These are phyloP conservation scores for Akanthomyces dipterigenus DNA, from an alignment of 2,329 filamentous ascomycete genomes.

Conservation along the genomic window DNA sequence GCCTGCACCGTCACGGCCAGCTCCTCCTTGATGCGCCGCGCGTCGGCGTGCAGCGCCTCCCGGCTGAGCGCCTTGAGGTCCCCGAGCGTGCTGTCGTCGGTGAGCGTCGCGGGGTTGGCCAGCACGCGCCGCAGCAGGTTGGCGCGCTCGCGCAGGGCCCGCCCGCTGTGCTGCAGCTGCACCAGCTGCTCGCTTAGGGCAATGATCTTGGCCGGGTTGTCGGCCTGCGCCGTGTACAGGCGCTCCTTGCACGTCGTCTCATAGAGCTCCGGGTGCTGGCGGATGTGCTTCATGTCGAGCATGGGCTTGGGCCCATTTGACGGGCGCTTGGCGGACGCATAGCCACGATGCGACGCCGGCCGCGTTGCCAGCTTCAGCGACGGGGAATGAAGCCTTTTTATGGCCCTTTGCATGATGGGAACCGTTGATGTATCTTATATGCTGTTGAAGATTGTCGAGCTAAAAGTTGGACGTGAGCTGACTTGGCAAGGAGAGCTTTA, in stretches of 20 bases:
- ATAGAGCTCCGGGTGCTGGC: conserved; percentile 74
- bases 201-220: conserved; percentile 50
- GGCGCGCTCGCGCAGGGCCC: conserved; percentile 56
- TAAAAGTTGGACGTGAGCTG: conserved; percentile 13
- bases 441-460: conserved; percentile 4
- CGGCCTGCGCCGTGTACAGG: conserved; percentile 62
- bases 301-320: conserved; percentile 68
- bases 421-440: conserved; percentile 14
- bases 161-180: conserved; percentile 52
- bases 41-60: conserved; percentile 54
- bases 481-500: conserved; percentile 18
- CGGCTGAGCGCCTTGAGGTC: conserved; percentile 32
- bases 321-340: conserved; percentile 41
- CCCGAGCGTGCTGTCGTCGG: conserved; percentile 34
- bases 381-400: conserved; percentile 22
- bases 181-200: conserved; percentile 52
- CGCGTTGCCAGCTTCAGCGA: conserved; percentile 15
- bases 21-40: conserved; percentile 55
- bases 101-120: conserved; percentile 42
- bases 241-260: conserved; percentile 75
- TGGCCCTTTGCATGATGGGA: conserved; percentile 27
- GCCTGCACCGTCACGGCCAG: conserved; percentile 54
- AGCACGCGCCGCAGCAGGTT: conserved; percentile 55
- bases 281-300: conserved; percentile 85
- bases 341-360: conserved; percentile 16